phyloP scores from a whole-genome alignment of 179 eudicot species.

The Camellia oleifera region DNA sequence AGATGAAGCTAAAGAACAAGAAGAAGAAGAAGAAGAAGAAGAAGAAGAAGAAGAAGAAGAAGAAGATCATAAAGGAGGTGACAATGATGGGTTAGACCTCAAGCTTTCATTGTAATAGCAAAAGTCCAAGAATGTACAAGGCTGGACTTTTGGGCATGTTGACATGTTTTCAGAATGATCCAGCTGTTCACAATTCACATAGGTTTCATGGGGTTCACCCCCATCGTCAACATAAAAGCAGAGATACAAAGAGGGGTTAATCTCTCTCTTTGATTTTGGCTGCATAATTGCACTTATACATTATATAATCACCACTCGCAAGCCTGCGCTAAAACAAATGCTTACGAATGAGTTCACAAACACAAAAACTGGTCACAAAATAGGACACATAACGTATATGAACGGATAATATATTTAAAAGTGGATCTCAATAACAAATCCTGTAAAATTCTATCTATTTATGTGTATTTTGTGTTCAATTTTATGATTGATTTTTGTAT shows the following conservation, averaged over 20 bases:
- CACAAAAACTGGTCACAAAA: no score
- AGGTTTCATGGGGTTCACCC: not conserved
- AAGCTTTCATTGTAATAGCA: constrained; percentile 42
- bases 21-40: not conserved
- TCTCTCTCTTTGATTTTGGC: not conserved
- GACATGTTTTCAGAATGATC: not conserved
- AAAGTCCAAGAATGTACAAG: not conserved
- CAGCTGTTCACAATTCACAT: not conserved
- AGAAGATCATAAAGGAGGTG: not conserved
- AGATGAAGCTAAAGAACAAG: constrained; percentile 3
- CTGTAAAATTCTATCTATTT: no score
- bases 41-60: constrained; percentile 5
- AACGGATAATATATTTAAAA: no score
- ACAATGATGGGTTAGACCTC: constrained; percentile 36
- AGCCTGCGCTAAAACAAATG: no score
- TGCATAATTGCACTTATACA: no score
- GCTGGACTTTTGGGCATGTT: not conserved
- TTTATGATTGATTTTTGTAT: no score
- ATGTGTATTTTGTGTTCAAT: no score
- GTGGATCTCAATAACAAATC: no score
- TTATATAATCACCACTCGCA: no score
- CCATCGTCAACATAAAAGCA: not conserved
- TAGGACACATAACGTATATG: no score
- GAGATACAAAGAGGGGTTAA: not conserved
- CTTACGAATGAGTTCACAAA: no score